These are phyloP conservation scores for Mortierella sp. DNA, from an alignment of 371 early-diverging fungal genomes.

Conservation along the genomic window DNA sequence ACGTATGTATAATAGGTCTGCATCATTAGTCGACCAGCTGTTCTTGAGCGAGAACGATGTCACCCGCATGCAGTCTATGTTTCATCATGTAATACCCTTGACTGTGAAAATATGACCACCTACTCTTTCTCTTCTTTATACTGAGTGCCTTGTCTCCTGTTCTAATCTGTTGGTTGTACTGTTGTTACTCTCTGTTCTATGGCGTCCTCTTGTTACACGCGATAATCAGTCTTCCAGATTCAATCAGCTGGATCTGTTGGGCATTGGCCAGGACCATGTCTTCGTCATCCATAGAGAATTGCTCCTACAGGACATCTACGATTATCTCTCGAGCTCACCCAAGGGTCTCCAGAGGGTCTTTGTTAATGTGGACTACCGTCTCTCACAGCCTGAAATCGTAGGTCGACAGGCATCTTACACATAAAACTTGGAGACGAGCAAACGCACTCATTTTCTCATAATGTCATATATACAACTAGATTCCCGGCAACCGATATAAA, in stretches of 20 bases:
- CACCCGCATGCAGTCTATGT: constrained; percentile 29
- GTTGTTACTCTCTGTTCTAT: neutral
- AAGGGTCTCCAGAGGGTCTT: constrained; percentile 23
- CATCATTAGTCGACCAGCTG: constrained; percentile 38
- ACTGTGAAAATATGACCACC: neutral
- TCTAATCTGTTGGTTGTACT: neutral
- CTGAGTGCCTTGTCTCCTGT: too few relatives aligned
- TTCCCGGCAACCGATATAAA: constrained; percentile 13
- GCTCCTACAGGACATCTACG: constrained; percentile 26
- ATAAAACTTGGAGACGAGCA: too few relatives aligned
- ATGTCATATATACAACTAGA: too few relatives aligned
- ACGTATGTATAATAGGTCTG: constrained; percentile 10
- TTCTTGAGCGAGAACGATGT: constrained; percentile 25
- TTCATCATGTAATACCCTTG: constrained; percentile 28
- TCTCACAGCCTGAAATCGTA: constrained; percentile 31
- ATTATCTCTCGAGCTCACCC: constrained; percentile 18
- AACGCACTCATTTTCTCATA: neutral
- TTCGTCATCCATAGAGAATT: constrained; percentile 31
- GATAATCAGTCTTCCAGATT: constrained; percentile 17
- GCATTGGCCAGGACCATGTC: constrained; percentile 37
- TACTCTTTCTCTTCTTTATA: too few relatives aligned
- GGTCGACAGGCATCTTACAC: too few relatives aligned
- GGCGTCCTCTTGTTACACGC: too few relatives aligned
- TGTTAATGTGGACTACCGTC: constrained; percentile 35
- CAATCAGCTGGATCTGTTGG: constrained; percentile 25